Conservation (phyloP, 495 filamentous ascomycete species). For the Chaetomidium leptoderma region DNA sequence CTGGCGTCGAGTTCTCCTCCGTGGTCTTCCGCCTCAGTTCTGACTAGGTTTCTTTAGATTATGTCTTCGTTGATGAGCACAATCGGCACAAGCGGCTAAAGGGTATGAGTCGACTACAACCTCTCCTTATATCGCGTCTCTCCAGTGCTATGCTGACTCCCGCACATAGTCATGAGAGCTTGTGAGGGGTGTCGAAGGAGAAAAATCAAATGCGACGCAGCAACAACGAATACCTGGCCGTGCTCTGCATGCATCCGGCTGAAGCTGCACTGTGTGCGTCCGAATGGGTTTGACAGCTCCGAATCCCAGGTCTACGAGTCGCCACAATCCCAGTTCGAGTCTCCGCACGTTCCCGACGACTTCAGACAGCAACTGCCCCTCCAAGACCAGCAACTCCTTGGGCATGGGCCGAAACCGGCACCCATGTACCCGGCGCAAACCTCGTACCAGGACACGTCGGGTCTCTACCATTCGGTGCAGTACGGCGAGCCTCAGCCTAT, state of each 20-base stretch:
- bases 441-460: constrained; percentile 38
- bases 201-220: constrained; percentile 96
- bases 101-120: constrained; percentile 53
- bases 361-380: constrained; percentile 50
- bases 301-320: constrained; percentile 47
- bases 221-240: constrained; percentile 96
- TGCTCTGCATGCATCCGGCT: constrained; percentile 90
- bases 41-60: constrained; percentile 55
- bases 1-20: constrained; percentile 10
- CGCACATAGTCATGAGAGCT: constrained; percentile 82
- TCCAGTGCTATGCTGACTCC: constrained; percentile 21
- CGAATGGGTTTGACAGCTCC: constrained; percentile 77
- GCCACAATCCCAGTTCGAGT: constrained; percentile 42
- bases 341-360: constrained; percentile 48
- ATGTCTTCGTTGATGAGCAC: constrained; percentile 99
- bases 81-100: constrained; percentile 97
- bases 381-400: constrained; percentile 40
- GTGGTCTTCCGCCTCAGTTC: neutral
- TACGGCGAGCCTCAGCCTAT: constrained; percentile 44
- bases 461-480: constrained; percentile 43
- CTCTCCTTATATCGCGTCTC: neutral
- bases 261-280: constrained; percentile 89
- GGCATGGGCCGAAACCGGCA: constrained; percentile 32
- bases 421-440: constrained; percentile 39
- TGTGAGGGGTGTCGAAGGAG: constrained; percentile 92